Percentiles rank a stretch among this genome's conserved stretches.
These are phyloP conservation scores for Solanum clarkiae DNA, from an alignment of 257 asterid genomes.

Conservation along the genomic window DNA sequence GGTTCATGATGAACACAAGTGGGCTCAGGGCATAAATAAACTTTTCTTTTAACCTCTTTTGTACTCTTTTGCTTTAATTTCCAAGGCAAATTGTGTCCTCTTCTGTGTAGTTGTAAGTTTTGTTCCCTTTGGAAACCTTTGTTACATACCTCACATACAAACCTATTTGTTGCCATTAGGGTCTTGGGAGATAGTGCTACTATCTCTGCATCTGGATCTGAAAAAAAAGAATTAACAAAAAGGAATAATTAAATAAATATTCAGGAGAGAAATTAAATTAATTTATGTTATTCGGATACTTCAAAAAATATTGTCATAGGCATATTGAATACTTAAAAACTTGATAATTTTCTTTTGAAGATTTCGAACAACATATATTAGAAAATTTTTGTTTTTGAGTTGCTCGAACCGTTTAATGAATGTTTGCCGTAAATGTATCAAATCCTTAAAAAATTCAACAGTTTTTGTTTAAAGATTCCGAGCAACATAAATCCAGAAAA, in stretches of 20 bases:
- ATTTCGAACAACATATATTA: background rate
- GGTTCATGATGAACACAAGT: background rate
- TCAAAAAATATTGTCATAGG: background rate
- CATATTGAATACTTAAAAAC: background rate
- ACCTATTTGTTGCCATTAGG: constrained; percentile 1
- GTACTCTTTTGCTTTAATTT: background rate
- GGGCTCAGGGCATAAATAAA: constrained; percentile 1
- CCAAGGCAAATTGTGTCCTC: constrained; percentile 8
- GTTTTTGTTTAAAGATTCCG: background rate
- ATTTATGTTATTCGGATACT: background rate
- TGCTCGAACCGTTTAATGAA: background rate
- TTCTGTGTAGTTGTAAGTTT: constrained; percentile 1
- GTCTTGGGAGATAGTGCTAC: constrained; percentile 1
- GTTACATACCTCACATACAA: constrained; percentile 1
- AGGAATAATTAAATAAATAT: background rate
- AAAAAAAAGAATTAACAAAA: background rate
- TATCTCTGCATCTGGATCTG: constrained; percentile 3
- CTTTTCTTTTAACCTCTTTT: background rate
- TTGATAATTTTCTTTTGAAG: background rate
- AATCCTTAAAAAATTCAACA: background rate
- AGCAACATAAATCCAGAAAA: background rate
- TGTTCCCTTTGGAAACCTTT: constrained; percentile 1
- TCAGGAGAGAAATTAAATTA: background rate
- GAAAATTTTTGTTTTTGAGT: background rate
- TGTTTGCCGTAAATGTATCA: background rate